Percentiles rank a stretch among this genome's conserved stretches.
Conservation (phyloP, 257 asterid species). For the Thymus mandschuricus region DNA sequence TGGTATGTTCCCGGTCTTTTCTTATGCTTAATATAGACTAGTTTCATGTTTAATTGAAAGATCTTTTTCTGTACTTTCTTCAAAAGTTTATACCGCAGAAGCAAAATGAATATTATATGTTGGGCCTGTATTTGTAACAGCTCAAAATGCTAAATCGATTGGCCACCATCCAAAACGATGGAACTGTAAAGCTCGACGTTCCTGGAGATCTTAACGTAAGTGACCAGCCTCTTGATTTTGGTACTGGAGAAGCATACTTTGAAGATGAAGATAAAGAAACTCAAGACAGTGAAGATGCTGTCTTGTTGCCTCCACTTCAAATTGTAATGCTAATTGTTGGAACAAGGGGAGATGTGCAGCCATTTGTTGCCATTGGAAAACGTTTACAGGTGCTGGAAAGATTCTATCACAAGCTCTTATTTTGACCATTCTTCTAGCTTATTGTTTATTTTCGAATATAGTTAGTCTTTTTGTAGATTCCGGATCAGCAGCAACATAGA, state of each 20-base stretch:
- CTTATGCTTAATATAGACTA: too few relatives aligned
- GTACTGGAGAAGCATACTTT: constrained; percentile 41
- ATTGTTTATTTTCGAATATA: too few relatives aligned
- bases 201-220: constrained; percentile 61
- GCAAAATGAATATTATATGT: not conserved
- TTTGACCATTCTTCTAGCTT: not conserved
- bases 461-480: too few relatives aligned
- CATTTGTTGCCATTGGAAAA: constrained; percentile 87
- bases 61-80: too few relatives aligned
- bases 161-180: constrained; percentile 71
- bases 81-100: too few relatives aligned
- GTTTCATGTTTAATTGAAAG: too few relatives aligned
- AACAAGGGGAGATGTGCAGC: constrained; percentile 93
- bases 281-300: constrained; percentile 40
- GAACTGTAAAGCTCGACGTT: constrained; percentile 78
- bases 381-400: constrained; percentile 59
- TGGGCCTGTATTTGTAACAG: constrained; percentile 41
- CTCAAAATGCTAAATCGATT: constrained; percentile 60
- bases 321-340: constrained; percentile 92
- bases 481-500: too few relatives aligned
- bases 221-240: constrained; percentile 52
- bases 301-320: constrained; percentile 67
- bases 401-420: not conserved
- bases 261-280: constrained; percentile 41
- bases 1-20: too few relatives aligned